These are phyloP conservation scores for Globisporangium cystogenes DNA, from an alignment of 352 stramenopile genomes.

Conservation along the genomic window DNA sequence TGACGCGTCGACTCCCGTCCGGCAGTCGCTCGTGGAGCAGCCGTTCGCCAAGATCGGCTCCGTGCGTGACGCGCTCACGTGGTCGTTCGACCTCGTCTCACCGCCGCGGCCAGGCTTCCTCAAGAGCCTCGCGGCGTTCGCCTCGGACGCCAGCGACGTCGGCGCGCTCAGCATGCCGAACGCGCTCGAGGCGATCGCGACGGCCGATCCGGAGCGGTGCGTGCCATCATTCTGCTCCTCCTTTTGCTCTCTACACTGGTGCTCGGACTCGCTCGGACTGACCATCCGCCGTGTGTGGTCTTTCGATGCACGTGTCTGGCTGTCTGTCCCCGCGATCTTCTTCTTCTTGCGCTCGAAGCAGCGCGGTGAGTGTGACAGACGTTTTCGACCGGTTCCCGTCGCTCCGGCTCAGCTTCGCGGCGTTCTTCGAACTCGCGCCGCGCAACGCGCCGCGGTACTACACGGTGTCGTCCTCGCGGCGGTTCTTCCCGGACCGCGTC, in stretches of 20 bases:
- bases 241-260: background rate
- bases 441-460: constrained; percentile 70
- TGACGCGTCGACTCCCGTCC: constrained; percentile 7
- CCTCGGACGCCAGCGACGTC: constrained; percentile 47
- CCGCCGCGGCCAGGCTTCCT: constrained; percentile 58
- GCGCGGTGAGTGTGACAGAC: constrained; percentile 37
- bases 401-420: constrained; percentile 47
- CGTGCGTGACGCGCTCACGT: constrained; percentile 64
- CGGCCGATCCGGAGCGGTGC: constrained; percentile 20
- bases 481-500: constrained; percentile 41
- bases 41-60: constrained; percentile 56
- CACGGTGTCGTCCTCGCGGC: constrained; percentile 75
- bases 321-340: too few relatives aligned
- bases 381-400: constrained; percentile 69
- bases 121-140: constrained; percentile 49
- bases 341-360: background rate
- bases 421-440: constrained; percentile 67
- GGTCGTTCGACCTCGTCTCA: constrained; percentile 70
- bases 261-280: background rate
- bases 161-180: constrained; percentile 36
- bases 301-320: too few relatives aligned
- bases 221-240: constrained; percentile 2
- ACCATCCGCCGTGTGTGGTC: too few relatives aligned
- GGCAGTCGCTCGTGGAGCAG: constrained; percentile 8
- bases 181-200: constrained; percentile 32